A percentile compares a stretch with the other conserved stretches of the same genome.
phyloP scores from a whole-genome alignment of 768 basidiomycete genomes.

The Amanita brunnescens region DNA sequence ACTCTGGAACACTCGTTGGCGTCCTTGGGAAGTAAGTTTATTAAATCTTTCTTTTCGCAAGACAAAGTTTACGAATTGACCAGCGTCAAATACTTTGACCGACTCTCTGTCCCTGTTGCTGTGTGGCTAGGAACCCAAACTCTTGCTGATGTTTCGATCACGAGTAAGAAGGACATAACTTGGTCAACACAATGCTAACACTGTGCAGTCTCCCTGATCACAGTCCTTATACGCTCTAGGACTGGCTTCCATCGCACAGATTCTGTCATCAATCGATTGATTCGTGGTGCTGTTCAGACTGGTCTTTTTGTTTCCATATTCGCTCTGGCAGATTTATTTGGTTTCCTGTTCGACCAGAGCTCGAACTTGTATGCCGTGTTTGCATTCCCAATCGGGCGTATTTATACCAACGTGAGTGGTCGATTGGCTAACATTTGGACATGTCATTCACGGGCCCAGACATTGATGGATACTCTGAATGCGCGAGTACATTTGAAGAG shows the following conservation, averaged over 20 bases:
- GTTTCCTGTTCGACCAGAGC: slow-evolving; percentile 17
- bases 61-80: background rate
- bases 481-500: slow-evolving; percentile 14
- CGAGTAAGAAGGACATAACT: slow-evolving; percentile 21
- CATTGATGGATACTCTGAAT: slow-evolving; percentile 20
- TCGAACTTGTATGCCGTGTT: slow-evolving; percentile 26
- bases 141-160: slow-evolving; percentile 34
- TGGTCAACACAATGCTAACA: background rate
- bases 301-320: slow-evolving; percentile 45
- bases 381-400: slow-evolving; percentile 26
- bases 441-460: slow-evolving; percentile 9
- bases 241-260: slow-evolving; percentile 47
- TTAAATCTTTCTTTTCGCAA: background rate
- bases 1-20: slow-evolving; percentile 33
- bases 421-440: background rate
- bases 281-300: slow-evolving; percentile 47
- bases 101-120: slow-evolving; percentile 32
- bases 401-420: slow-evolving; percentile 37
- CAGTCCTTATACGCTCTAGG: slow-evolving; percentile 30
- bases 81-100: slow-evolving; percentile 34
- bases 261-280: slow-evolving; percentile 42
- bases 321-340: slow-evolving; percentile 40
- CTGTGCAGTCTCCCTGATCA: slow-evolving; percentile 18
- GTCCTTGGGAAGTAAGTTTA: slow-evolving; percentile 30
- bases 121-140: slow-evolving; percentile 42